Evolutionary conservation across 78 protist genomes (phyloP), one percentile per base, ranked within the genome.

Genomic region (Emiliania huxleyi): DNA sequence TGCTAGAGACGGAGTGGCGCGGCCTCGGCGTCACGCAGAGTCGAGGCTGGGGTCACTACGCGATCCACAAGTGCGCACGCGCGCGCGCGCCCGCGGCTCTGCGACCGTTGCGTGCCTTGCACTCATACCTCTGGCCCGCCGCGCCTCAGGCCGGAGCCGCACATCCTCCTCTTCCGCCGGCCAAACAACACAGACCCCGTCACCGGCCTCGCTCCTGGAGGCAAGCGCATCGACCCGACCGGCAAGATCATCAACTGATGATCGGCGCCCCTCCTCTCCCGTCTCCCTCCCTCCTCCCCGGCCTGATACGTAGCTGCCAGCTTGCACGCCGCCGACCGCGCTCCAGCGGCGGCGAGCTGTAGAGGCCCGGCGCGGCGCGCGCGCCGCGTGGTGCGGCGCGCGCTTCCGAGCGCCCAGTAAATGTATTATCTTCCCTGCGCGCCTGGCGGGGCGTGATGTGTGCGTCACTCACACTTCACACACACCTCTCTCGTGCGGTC

Each of bases 11-110:
- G 2, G 99, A 98, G 90, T 98, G 99, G 96, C 90, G 99, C 23
- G 87, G 92, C 15, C 71, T 97, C 15, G 99, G 99, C 21, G 96
- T 98, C 42, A 95, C 95, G 94, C 98, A 97, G 91, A 95, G 97
- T 2, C 93, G 94, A 18, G 99, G 99, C 26, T 98, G 99, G 99
- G 96, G 62, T 73, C 99, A 98, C 95, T 98, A 97, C 87, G 96
- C 96, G 11, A 91, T 92, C 38, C 98, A 98, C 95, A 55, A 35
- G 94, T 84, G 12, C 18, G 94, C 11, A 26, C 42, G 33, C 33
- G n/a, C 23, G 29, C 11, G 75, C 3, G 12, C 29, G 2, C 37
- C n/a, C 23, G 29, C 12, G 3, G 75, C 11, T 15, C 12, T 62
- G 11, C 2, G 23, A 62, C 33, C 11, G 75, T 8, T 21, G 11